These are phyloP conservation scores for Porogramme epimiltina DNA, from an alignment of 1,284 basidiomycete species.

Conservation along the genomic window DNA sequence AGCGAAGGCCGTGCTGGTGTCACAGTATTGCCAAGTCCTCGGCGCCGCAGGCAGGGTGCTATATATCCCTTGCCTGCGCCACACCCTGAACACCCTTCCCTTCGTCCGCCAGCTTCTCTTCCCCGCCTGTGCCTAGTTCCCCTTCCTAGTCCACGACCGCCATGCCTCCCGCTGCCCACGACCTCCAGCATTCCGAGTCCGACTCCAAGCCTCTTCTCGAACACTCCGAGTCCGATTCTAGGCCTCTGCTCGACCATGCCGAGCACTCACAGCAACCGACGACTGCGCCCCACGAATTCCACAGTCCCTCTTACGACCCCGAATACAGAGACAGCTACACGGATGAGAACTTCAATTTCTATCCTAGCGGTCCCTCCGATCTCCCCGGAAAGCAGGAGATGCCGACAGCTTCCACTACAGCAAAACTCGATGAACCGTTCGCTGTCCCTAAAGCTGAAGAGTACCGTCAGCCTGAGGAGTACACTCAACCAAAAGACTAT, in stretches of 20 bases:
- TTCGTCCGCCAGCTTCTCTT: neutral
- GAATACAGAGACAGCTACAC: constrained; percentile 22
- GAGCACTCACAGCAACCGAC: constrained; percentile 4
- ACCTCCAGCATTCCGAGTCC: constrained; percentile 14
- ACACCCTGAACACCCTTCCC: neutral
- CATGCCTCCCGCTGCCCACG: constrained; percentile 3
- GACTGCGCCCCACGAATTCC: constrained; percentile 5
- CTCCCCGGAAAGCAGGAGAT: neutral
- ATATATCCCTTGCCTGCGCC: constrained; percentile 2
- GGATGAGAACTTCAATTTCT: constrained; percentile 22
- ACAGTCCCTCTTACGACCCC: constrained; percentile 16
- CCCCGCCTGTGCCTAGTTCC: neutral
- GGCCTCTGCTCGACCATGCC: constrained; percentile 15
- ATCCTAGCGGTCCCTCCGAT: constrained; percentile 21
- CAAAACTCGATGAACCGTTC: constrained; percentile 20
- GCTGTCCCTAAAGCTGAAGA: constrained; percentile 15
- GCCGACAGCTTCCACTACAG: neutral
- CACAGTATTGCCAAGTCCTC: too few relatives aligned
- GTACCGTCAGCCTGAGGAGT: constrained; percentile 10
- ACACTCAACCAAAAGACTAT: constrained; percentile 12
- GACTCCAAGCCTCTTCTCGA: constrained; percentile 19
- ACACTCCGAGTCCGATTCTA: constrained; percentile 14
- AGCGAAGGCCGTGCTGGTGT: too few relatives aligned
- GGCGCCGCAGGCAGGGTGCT: neutral
- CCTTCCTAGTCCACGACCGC: neutral